Evolutionary conservation across 164 flowering plant genomes (phyloP), one percentile per base, ranked within the genome.

Genomic region (Nymphaea thermarum): DNA sequence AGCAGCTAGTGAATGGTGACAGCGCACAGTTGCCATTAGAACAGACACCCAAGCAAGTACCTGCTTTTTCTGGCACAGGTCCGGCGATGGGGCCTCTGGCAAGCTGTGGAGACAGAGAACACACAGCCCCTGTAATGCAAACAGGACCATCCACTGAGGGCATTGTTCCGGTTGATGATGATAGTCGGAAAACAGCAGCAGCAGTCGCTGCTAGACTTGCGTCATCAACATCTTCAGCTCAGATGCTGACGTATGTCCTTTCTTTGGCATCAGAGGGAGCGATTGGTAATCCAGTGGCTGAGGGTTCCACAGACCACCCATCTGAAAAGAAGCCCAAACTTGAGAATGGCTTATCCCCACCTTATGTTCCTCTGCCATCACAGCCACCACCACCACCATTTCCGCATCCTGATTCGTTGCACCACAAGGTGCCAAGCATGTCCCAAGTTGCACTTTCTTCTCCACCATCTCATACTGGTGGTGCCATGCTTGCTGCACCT

Each of bases 161-260:
- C 65, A 73, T 70, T 55, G 15, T 64, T 45, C 73, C 70, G 17
- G 43, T 60, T 60, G 87, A 82, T 44, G 97, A 87, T 47, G 90
- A 85, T 42, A 79, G 80, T 14, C 69, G 87, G 42, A 93, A 89
- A 76, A 83, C 93, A 60, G 98, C 94, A 61, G 96, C 98, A 57
- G 98, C 87, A 16, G 86, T 95, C 76, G 98, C 96, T 6, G 96
- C 88, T 17, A 87, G 87, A 79, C 90, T 92, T 44, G 80, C 96
- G 4, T 90, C 98, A 42, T 91, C 99, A 6, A 81, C 96, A 12
- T 85, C 98, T 44, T 95, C 99, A 3, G 99, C 91, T 11, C 86
- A 95, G 81, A 90, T 95, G 98, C 91, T 95, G 45, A 81, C 92
- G n/a, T 85, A 70, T 67, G 96, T 90, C 66, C 85, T 90, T 45